Base-by-base conservation (phyloP, 1,284 basidiomycete species). In the Cutaneotrichosporon mucoides region DNA sequence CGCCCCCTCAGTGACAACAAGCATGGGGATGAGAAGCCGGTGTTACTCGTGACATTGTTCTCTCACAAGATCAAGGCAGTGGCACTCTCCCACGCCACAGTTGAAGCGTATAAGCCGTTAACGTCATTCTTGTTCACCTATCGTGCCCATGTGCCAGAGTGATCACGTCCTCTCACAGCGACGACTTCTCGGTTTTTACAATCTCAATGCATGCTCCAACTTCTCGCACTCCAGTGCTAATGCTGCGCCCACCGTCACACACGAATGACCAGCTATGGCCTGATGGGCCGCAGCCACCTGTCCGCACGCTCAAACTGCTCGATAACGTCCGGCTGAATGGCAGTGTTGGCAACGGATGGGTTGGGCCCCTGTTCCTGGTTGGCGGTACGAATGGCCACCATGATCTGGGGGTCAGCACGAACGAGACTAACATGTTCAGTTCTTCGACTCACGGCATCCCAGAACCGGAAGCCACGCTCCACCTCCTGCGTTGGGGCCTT, bases 401-500 rank as follows among this genome's bases (percentile, higher is more conserved):
- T 84, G 68, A 92, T 85, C 90, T 93, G 78, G 8, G 44, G 69
- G 60, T 56, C 2, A 55, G 59, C 24, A 63, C 52, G 36, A 37
- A 50, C 40, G 57, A 36, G 62, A 62, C 61, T 60, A 34, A 10
- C 12, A 2, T 11, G 38, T 33, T 36, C 46, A 68, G 64, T 40
- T 34, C 7, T 10, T 9, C 44, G 2, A 85, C 91, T 82, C 75
- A 95, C 92, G 76, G 93, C 84, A 73, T 95, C 89, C 95, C 96
- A 99, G 82, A 99, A 99, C 68, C 96, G 83, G 82, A 99, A 98
- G 5, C 93, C 94, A 56, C 96, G 82, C 75, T 93, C 90, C 53
- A 99, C 88, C 82, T 99, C 95, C 57, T 80, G 80, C 76, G 86
- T 86, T 6, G 95, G 90, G 62, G 79, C 79, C 81, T 92, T 95